Percentiles rank a stretch among this genome's conserved stretches.
Evolutionary conservation across 495 filamentous ascomycete genomes (phyloP).

Genomic region (Copromyces sp.): DNA sequence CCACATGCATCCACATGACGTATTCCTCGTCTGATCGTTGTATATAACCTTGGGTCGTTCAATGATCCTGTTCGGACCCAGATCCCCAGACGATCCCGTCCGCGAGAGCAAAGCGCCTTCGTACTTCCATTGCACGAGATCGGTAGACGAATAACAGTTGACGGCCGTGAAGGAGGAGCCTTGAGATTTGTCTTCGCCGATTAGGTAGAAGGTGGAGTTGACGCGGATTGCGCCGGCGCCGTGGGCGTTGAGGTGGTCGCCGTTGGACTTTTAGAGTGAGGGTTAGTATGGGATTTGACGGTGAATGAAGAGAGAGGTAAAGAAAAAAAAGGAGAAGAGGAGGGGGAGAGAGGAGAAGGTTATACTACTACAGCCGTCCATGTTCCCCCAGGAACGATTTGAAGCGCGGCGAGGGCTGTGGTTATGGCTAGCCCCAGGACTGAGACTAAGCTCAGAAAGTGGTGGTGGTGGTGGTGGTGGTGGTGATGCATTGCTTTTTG

Average conservation of each 20-base stretch:
- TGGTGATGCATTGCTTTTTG: neutral
- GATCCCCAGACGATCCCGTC: slow-evolving; percentile 37
- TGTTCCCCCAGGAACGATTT: slow-evolving; percentile 40
- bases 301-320: neutral
- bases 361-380: slow-evolving; percentile 31
- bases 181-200: slow-evolving; percentile 56
- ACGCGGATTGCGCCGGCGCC: slow-evolving; percentile 46
- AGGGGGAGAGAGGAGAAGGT: neutral
- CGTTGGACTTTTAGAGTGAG: slow-evolving; percentile 25
- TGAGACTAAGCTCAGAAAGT: neutral
- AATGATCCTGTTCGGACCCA: slow-evolving; percentile 51
- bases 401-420: slow-evolving; percentile 9
- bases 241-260: slow-evolving; percentile 53
- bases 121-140: slow-evolving; percentile 54
- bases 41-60: slow-evolving; percentile 58
- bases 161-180: slow-evolving; percentile 50
- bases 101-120: slow-evolving; percentile 45
- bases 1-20: slow-evolving; percentile 58
- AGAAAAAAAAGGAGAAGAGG: neutral
- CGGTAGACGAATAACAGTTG: slow-evolving; percentile 45
- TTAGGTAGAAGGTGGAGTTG: slow-evolving; percentile 47
- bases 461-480: neutral
- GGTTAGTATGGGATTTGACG: neutral
- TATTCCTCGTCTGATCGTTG: slow-evolving; percentile 43
- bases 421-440: neutral